These are phyloP conservation scores for Halenospora varia DNA, from an alignment of 495 filamentous ascomycete genomes.

Conservation along the genomic window DNA sequence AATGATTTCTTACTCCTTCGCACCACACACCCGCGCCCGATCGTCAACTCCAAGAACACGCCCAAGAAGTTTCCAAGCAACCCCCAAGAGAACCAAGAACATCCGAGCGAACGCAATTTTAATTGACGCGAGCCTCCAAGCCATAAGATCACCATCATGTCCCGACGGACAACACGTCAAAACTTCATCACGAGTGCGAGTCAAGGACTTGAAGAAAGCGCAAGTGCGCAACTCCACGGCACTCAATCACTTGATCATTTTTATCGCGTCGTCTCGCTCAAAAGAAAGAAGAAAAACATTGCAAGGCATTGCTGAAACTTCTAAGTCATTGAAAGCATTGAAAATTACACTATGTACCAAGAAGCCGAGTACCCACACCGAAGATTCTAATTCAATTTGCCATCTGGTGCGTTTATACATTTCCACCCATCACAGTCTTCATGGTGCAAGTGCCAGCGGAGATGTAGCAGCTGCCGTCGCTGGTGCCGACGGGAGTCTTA, in stretches of 20 bases:
- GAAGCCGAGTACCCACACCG: conserved; percentile 17
- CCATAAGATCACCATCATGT: no score
- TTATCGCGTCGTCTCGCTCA: not conserved
- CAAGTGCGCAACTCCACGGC: not conserved
- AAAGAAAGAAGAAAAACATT: not conserved
- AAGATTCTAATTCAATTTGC: not conserved
- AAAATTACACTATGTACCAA: conserved; percentile 15
- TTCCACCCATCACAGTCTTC: conserved; percentile 22
- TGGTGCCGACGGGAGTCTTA: conserved; percentile 13
- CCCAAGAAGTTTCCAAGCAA: no score
- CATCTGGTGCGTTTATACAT: not conserved
- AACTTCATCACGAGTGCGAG: no score
- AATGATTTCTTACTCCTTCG: no score
- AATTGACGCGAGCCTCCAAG: no score
- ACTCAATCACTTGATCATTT: not conserved
- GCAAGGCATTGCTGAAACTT: conserved; percentile 8
- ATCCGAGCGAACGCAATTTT: no score
- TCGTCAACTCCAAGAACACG: no score
- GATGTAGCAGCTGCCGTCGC: conserved; percentile 24
- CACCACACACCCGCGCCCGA: no score
- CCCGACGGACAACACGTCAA: no score
- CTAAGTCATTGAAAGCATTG: not conserved
- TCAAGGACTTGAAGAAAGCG: no score
- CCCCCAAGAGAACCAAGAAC: no score
- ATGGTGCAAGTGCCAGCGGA: conserved; percentile 9